phyloP scores from a whole-genome alignment of 2,329 filamentous ascomycete species.

The Epichloe sp. region DNA sequence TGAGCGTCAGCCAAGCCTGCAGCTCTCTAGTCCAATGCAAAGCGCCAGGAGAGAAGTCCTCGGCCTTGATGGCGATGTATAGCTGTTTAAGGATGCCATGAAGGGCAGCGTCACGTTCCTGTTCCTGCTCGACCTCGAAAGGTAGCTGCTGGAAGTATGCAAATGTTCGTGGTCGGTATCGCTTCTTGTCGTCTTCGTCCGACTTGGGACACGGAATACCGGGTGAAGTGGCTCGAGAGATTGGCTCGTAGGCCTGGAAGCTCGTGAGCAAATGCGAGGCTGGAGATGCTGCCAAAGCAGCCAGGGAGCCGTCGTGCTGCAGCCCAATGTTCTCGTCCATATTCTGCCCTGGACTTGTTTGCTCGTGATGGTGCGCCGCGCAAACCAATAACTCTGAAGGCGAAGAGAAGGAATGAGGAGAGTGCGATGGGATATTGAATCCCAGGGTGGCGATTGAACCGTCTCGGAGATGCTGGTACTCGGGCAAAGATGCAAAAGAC shows the following conservation, averaged over 20 bases:
- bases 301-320: constrained; percentile 17
- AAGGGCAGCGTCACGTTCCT: constrained; percentile 64
- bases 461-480: too few relatives aligned
- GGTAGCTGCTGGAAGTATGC: constrained; percentile 86
- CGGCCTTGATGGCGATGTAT: constrained; percentile 79
- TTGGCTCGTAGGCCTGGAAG: constrained; percentile 45
- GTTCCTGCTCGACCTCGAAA: constrained; percentile 72
- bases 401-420: not conserved
- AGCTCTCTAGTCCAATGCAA: constrained; percentile 97
- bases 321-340: constrained; percentile 28
- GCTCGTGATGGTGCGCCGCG: not conserved
- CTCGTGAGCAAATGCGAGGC: constrained; percentile 21
- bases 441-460: not conserved
- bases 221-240: constrained; percentile 78
- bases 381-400: constrained; percentile 1
- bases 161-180: constrained; percentile 79
- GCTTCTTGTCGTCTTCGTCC: constrained; percentile 41
- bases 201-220: constrained; percentile 44
- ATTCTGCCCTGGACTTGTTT: not conserved
- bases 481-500: not conserved
- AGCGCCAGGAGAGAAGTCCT: constrained; percentile 87
- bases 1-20: constrained; percentile 85
- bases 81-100: constrained; percentile 85
- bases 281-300: constrained; percentile 19
- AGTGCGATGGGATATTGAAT: not conserved